phyloP scores from a whole-genome alignment of 83 land plant species.

The Larix sibirica region DNA sequence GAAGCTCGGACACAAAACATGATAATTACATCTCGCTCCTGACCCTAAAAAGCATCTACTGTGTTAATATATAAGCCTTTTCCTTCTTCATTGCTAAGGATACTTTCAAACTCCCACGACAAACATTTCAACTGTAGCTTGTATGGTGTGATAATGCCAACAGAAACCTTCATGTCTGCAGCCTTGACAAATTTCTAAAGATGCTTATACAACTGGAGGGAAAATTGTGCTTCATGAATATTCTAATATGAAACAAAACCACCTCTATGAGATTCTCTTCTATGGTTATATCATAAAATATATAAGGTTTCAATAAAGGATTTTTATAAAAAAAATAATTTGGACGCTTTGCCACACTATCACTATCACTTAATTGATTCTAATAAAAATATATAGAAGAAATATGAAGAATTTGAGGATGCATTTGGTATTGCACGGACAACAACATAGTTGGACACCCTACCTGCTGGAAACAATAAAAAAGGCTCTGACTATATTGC shows the following conservation, averaged over 20 bases:
- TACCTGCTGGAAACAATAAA: constrained; percentile 96
- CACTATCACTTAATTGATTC: constrained; percentile 86
- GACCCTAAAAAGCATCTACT: too few relatives aligned
- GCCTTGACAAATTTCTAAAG: constrained; percentile 24
- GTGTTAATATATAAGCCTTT: constrained; percentile 29
- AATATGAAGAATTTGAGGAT: constrained; percentile 92
- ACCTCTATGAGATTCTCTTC: constrained; percentile 46
- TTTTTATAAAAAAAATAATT: too few relatives aligned
- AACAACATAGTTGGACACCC: constrained; percentile 96
- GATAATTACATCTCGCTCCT: too few relatives aligned
- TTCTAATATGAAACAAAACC: constrained; percentile 55
- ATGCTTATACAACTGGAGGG: constrained; percentile 30
- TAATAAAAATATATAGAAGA: constrained; percentile 96
- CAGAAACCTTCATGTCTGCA: constrained; percentile 23
- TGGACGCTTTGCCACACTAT: constrained; percentile 51
- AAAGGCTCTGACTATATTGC: constrained; percentile 86
- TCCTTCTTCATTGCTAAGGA: constrained; percentile 21
- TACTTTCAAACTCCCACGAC: constrained; percentile 33
- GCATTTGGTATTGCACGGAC: constrained; percentile 98
- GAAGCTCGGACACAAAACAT: constrained; percentile 48
- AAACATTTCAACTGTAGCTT: constrained; percentile 48
- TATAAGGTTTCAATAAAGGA: too few relatives aligned
- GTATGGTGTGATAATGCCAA: constrained; percentile 54
- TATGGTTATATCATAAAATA: constrained; percentile 4
- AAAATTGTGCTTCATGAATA: constrained; percentile 46